Evolutionary conservation across 2,329 filamentous ascomycete genomes (phyloP).

Genomic region (Laburnicola sp.): DNA sequence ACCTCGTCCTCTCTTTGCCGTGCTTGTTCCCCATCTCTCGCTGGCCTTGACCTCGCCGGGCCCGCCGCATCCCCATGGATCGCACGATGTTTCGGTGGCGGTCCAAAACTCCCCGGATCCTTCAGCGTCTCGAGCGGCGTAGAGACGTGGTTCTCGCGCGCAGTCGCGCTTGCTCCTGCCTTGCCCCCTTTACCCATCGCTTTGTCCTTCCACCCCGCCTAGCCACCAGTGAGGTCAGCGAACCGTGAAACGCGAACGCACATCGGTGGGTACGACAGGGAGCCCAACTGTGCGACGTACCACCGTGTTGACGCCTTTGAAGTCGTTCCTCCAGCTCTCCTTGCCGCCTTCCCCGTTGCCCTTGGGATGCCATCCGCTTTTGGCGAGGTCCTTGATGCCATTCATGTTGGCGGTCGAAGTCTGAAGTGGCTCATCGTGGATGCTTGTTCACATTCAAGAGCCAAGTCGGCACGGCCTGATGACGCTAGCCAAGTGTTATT

Average conservation of each 20-base stretch:
- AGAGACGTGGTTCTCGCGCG: conserved; percentile 50
- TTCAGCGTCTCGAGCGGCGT: conserved; percentile 70
- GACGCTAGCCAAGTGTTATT: conserved; percentile 21
- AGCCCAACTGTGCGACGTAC: conserved; percentile 27
- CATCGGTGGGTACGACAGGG: background rate
- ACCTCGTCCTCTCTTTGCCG: conserved; percentile 44
- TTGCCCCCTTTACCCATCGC: conserved; percentile 59
- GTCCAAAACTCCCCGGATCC: conserved; percentile 77
- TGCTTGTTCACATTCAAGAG: conserved; percentile 6
- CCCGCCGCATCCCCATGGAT: conserved; percentile 53
- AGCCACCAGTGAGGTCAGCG: conserved; percentile 4
- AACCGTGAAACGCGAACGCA: conserved; percentile 8
- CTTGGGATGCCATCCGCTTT: conserved; percentile 55
- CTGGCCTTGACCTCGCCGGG: conserved; percentile 39
- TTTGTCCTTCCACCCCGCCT: conserved; percentile 64
- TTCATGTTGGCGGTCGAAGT: conserved; percentile 30
- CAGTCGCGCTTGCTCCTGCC: background rate
- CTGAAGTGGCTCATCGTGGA: conserved; percentile 3
- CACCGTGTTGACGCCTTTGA: conserved; percentile 61
- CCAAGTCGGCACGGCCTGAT: conserved; percentile 13
- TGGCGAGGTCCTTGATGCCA: conserved; percentile 47
- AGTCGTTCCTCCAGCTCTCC: conserved; percentile 47
- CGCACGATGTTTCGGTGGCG: conserved; percentile 70
- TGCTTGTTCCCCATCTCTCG: conserved; percentile 42
- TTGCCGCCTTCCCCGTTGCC: conserved; percentile 41